Base-by-base conservation (phyloP, 2,329 filamentous ascomycete species). In the Sporothrix euskadiensis region DNA sequence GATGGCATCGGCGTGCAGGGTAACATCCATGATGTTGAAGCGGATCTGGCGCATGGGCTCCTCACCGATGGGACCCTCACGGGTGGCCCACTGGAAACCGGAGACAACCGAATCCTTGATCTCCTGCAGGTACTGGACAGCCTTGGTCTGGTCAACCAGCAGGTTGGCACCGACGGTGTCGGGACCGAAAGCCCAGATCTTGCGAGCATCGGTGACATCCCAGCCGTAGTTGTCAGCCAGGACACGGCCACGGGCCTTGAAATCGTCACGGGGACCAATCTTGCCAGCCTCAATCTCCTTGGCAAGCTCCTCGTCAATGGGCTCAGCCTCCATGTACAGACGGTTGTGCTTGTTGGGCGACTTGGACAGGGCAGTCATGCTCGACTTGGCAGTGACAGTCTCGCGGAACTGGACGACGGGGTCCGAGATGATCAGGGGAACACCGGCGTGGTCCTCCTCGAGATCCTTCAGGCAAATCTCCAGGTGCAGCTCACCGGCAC, bases 261-360 rank as follows among this genome's bases (percentile, higher is more conserved):
- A 94, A 88, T 99, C 96, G 84, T 99, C 96, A 89, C 95, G 94
- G 78, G 96, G 93, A 82, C 86, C 88, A 84, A 99, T 94, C 89
- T 94, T 96, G 88, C 96, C 96, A 73, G 82, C 78, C 88, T 99
- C 96, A 78, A 99, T 99, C 81, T 92, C 93, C 82, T 90, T 89
- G 80, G 93, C 88, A 75, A 99, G 91, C 80, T 98, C 96, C 89
- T 99, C 96, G 63, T 90, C 90, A 73, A 99, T 88, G 80, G 96
- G 96, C 86, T 94, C 87, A 78, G 96, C 96, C 84, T 89, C 90
- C 86, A 99, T 91, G 89, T 98, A 99, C 76, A 99, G 89, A 94
- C 96, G 95, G 90, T 99, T 99, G 92, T 99, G 96, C 94, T 99
- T 99, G 93, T 99, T 99, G 88, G 96, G 96, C 68, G 96, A 99